Base-by-base conservation (phyloP, 2,329 filamentous ascomycete genomes). In the Trichoderma guizhouense region DNA sequence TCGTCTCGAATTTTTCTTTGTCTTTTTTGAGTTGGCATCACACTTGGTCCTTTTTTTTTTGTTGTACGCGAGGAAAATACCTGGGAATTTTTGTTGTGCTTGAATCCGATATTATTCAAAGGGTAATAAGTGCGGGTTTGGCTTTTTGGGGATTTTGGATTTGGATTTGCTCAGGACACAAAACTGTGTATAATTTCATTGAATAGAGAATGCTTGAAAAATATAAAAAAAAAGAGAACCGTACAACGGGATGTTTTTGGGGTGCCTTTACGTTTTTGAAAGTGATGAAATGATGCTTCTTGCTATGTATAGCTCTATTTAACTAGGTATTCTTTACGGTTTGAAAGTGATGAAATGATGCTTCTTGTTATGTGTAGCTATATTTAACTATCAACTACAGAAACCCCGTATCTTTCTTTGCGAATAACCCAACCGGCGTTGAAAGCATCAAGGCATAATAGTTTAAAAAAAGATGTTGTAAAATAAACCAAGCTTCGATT, bases 121-220 rank as follows among this genome's bases (percentile, higher is more conserved):
- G 30, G 53, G 55, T 69, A 69, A 60, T 69, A 51, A n/a, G 55
- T 30, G 55, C n/a, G 39, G 57, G 21, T 18, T 61, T 69, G n/a
- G 30, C 18, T 11, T 39, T 8, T 55, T 51, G 26, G n/a, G 47
- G 32, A 7, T 14, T 69, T 69, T 58, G 28, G n/a, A 7, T 7
- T 69, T 39, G 67, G 39, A 51, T 51, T 69, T 24, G 26, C n/a
- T 61, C n/a, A 36, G 39, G 57, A 57, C 36, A 69, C 57, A 62
- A 53, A 18, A 32, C 28, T 47, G 55, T 53, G 39, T 69, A 24
- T 53, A 51, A 26, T 62, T 69, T 69, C 36, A 24, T 34, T 62
- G n/a, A 5, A 53, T 61, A 53, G 57, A 36, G 39, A 32, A 18
- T 26, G n/a, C 55, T 26, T 47, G 14, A 61, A 34, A 14, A 7